Percentiles rank a stretch among this genome's conserved stretches.
These are phyloP conservation scores for Hyphopichia buzzinii DNA, from an alignment of 1,139 yeast genomes.

Conservation along the genomic window DNA sequence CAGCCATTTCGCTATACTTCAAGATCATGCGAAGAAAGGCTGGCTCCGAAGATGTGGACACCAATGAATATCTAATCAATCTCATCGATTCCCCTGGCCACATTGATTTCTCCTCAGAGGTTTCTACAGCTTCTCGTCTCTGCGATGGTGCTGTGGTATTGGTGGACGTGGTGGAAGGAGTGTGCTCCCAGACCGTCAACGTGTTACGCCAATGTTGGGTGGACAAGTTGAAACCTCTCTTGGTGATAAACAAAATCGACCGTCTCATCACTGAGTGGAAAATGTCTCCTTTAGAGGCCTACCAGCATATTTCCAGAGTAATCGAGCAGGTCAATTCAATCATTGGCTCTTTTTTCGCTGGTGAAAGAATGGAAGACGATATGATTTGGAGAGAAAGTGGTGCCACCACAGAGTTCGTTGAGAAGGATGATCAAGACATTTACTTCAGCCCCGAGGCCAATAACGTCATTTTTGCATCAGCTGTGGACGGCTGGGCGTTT, in stretches of 20 bases:
- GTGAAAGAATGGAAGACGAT: constrained; percentile 92
- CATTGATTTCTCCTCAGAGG: constrained; percentile 94
- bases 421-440: constrained; percentile 75
- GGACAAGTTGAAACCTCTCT: constrained; percentile 81
- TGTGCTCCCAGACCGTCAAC: constrained; percentile 93
- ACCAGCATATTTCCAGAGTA: constrained; percentile 69
- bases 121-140: constrained; percentile 88
- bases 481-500: constrained; percentile 98
- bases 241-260: constrained; percentile 93
- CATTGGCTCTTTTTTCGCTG: constrained; percentile 88
- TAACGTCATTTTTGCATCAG: constrained; percentile 92
- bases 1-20: constrained; percentile 87
- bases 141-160: constrained; percentile 97
- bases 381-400: constrained; percentile 75
- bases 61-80: constrained; percentile 79
- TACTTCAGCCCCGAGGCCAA: constrained; percentile 89
- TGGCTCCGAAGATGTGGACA: constrained; percentile 30
- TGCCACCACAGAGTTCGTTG: constrained; percentile 58
- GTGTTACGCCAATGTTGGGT: constrained; percentile 96
- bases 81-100: constrained; percentile 98
- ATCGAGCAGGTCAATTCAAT: constrained; percentile 95
- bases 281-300: constrained; percentile 82
- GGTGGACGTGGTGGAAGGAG: constrained; percentile 98
- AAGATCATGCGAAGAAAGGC: constrained; percentile 51
- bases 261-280: constrained; percentile 80